phyloP scores from a whole-genome alignment of 148 eudicot genomes.

The Polygonum aviculare region DNA sequence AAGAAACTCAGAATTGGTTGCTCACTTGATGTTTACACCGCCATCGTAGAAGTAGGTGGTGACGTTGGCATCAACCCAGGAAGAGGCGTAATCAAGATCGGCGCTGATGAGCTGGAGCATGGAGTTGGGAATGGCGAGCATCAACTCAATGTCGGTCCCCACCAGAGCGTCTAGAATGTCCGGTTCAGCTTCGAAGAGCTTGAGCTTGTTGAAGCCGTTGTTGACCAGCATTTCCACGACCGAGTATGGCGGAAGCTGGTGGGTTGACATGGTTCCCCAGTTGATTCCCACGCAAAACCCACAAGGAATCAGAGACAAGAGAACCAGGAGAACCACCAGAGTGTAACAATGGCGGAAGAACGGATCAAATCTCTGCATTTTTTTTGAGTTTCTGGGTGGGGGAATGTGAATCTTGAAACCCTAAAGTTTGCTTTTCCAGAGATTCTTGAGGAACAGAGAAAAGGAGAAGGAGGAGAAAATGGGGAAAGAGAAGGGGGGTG shows the following conservation, averaged over 20 bases:
- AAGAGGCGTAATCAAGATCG: conserved; percentile 45
- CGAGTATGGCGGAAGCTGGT: conserved; percentile 49
- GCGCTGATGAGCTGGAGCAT: conserved; percentile 70
- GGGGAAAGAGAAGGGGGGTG: conserved; percentile 17
- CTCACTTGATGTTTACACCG: conserved; percentile 78
- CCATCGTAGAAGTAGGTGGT: conserved; percentile 53
- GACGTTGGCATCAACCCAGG: conserved; percentile 87
- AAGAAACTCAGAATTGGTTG: neutral
- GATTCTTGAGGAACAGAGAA: conserved; percentile 4
- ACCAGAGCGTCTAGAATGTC: conserved; percentile 53
- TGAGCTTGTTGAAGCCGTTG: conserved; percentile 79
- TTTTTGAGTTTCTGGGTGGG: conserved; percentile 6
- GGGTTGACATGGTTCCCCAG: conserved; percentile 91
- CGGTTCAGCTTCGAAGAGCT: conserved; percentile 80
- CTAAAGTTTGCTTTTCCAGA: neutral
- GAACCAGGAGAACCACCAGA: conserved; percentile 7
- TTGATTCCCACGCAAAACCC: conserved; percentile 66
- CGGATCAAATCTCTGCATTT: neutral
- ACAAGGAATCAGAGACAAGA: conserved; percentile 10
- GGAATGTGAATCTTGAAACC: conserved; percentile 2
- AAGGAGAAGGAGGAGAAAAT: conserved; percentile 5
- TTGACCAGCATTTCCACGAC: conserved; percentile 75
- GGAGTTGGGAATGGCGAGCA: conserved; percentile 81
- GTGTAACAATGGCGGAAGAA: neutral
- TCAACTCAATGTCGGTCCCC: conserved; percentile 69